phyloP scores from a whole-genome alignment of 1,284 basidiomycete genomes.

The Anthracocystis panici-leucophaei region DNA sequence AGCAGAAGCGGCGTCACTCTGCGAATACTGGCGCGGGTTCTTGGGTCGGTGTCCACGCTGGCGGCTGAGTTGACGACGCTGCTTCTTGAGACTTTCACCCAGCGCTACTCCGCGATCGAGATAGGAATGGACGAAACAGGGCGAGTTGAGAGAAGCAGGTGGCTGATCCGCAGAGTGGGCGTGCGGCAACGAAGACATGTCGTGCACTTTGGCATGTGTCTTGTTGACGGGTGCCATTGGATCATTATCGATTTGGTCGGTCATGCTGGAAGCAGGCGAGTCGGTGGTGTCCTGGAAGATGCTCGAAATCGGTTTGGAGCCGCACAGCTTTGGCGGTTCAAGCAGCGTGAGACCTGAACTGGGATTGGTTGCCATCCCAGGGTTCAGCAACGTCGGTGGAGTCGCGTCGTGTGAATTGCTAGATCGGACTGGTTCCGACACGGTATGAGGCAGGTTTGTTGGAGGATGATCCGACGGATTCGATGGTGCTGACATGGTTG shows the following conservation, averaged over 20 bases:
- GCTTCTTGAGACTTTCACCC: slow-evolving; percentile 50
- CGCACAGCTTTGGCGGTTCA: slow-evolving; percentile 25
- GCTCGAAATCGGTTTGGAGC: slow-evolving; percentile 22
- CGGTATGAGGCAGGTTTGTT: slow-evolving; percentile 3
- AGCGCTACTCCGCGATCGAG: slow-evolving; percentile 53
- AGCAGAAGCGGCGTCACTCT: slow-evolving; percentile 33
- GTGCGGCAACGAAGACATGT: slow-evolving; percentile 41
- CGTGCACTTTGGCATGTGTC: slow-evolving; percentile 50
- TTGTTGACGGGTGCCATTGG: slow-evolving; percentile 24
- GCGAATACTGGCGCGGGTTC: slow-evolving; percentile 13
- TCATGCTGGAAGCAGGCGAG: slow-evolving; percentile 20
- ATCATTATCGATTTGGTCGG: slow-evolving; percentile 5
- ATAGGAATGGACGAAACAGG: slow-evolving; percentile 62
- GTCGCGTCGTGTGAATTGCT: slow-evolving; percentile 5
- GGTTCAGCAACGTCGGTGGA: slow-evolving; percentile 37
- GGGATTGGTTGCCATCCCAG: slow-evolving; percentile 46
- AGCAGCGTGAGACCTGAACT: slow-evolving; percentile 35
- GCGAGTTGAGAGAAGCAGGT: slow-evolving; percentile 32
- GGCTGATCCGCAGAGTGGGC: slow-evolving; percentile 21
- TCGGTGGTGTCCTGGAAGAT: slow-evolving; percentile 26
- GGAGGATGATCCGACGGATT: slow-evolving; percentile 11
- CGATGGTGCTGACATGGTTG: slow-evolving; percentile 18
- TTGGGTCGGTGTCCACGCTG: slow-evolving; percentile 22
- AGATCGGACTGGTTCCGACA: slow-evolving; percentile 25
- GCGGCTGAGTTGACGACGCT: slow-evolving; percentile 36